Base-by-base conservation (phyloP, 371 early-diverging fungal species). In the Dinochytrium kinnereticum region DNA sequence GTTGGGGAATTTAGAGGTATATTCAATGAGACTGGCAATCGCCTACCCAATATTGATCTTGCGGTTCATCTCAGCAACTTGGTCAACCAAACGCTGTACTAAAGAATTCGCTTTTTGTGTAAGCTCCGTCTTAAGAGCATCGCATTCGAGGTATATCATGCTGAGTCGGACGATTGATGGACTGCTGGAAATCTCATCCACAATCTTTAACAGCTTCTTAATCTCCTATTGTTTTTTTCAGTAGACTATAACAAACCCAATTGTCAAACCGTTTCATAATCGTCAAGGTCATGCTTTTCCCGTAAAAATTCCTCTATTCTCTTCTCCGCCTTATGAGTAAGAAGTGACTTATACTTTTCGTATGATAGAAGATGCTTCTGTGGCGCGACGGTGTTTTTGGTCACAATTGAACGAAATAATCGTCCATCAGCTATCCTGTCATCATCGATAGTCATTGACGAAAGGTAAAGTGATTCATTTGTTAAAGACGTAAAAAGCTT, bases 321-420 rank as follows among this genome's bases (percentile, higher is more conserved):
- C 77, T 87, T 87, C 67, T 88, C 88, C 1, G 87, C 87, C 71
- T 85, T 85, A 40, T 87, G 86, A 28, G 85, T 87, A 59, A 88
- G 71, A 39, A 88, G 75, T 2, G 80, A 68, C 74, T 86, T 86
- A 82, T 85, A 87, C 70, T 86, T 86, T 31, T 88, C 88, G 72
- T 86, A 87, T 26, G 78, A 77, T 74, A 84, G 67, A 59, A 88
- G 59, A 57, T 86, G 84, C 69, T 84, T 87, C 69, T 88, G 88
- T 21, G 88, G 85, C 13, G 81, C 83, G 5, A 83, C 72, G 21
- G 83, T 83, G 69, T 87, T 88, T 59, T 82, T 82, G 13, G 84
- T 59, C 3, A 88, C 76, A 37, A 86, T 83, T 31, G 71, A 30
- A 1, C 83, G 24, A 51, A 85, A 78, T 64, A 74, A 82, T 3